These are phyloP conservation scores for Cystobasidium ongulense DNA, from an alignment of 768 basidiomycete species.

Conservation along the genomic window DNA sequence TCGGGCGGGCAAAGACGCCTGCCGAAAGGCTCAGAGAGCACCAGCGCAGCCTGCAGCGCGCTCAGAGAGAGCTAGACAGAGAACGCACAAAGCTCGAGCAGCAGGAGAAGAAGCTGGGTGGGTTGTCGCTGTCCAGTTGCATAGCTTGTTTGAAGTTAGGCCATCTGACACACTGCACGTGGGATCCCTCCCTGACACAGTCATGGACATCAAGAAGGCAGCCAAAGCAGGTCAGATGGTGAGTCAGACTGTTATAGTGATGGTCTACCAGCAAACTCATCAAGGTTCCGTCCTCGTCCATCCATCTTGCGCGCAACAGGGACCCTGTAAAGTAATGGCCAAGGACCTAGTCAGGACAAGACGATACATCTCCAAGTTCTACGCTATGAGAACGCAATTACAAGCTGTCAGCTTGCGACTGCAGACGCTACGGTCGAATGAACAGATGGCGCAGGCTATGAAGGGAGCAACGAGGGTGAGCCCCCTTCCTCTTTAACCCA, in stretches of 20 bases:
- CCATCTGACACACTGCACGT: too few relatives aligned
- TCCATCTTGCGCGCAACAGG: slow-evolving; percentile 51
- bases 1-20: slow-evolving; percentile 59
- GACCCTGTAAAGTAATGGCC: slow-evolving; percentile 98
- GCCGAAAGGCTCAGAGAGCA: slow-evolving; percentile 95
- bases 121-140: background rate
- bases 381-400: slow-evolving; percentile 95
- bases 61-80: slow-evolving; percentile 93
- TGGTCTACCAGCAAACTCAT: background rate
- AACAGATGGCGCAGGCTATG: slow-evolving; percentile 99
- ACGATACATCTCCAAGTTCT: slow-evolving; percentile 93
- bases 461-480: slow-evolving; percentile 87
- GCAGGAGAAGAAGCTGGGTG: slow-evolving; percentile 81
- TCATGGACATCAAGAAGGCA: slow-evolving; percentile 89
- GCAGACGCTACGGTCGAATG: slow-evolving; percentile 91
- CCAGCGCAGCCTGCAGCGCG: slow-evolving; percentile 89
- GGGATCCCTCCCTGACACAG: slow-evolving; percentile 35
- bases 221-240: slow-evolving; percentile 94
- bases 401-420: slow-evolving; percentile 92
- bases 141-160: too few relatives aligned
- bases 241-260: slow-evolving; percentile 34
- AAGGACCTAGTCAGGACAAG: slow-evolving; percentile 95
- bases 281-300: background rate
- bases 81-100: slow-evolving; percentile 89
- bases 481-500: slow-evolving; percentile 28